These are phyloP conservation scores for Papiliotrema nemorosa DNA, from an alignment of 1,284 basidiomycete genomes.

Conservation along the genomic window DNA sequence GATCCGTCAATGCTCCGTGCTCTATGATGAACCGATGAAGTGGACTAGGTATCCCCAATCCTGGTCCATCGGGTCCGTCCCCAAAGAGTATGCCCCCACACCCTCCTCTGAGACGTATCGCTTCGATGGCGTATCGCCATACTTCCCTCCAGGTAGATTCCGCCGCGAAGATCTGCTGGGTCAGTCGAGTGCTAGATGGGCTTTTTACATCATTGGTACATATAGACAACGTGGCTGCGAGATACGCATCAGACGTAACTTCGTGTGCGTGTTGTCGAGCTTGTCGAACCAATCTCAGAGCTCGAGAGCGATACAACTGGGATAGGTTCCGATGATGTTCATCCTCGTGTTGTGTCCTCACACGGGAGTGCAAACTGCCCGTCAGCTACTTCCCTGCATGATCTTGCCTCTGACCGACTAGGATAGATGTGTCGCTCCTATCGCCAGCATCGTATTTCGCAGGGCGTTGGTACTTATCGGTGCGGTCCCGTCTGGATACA, in stretches of 20 bases:
- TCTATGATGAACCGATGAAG: background rate
- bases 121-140: conserved; percentile 20
- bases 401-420: conserved; percentile 14
- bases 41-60: background rate
- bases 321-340: conserved; percentile 19
- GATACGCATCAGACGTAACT: conserved; percentile 29
- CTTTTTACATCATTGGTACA: conserved; percentile 30
- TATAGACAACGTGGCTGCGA: conserved; percentile 26
- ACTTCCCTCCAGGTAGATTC: conserved; percentile 33
- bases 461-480: conserved; percentile 18
- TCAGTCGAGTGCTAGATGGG: background rate
- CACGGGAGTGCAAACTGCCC: conserved; percentile 15
- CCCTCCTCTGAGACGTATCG: conserved; percentile 31
- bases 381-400: background rate
- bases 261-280: conserved; percentile 22
- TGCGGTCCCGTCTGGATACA: conserved; percentile 19
- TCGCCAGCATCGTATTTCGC: conserved; percentile 20
- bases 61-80: conserved; percentile 4
- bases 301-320: conserved; percentile 22
- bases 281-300: conserved; percentile 25
- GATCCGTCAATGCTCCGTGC: background rate
- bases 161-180: conserved; percentile 28
- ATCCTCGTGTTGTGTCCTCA: background rate
- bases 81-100: conserved; percentile 27
- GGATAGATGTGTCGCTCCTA: conserved; percentile 25